Evolutionary conservation across 345 rosid species (phyloP).

Genomic region (Orychophragmus violaceus): DNA sequence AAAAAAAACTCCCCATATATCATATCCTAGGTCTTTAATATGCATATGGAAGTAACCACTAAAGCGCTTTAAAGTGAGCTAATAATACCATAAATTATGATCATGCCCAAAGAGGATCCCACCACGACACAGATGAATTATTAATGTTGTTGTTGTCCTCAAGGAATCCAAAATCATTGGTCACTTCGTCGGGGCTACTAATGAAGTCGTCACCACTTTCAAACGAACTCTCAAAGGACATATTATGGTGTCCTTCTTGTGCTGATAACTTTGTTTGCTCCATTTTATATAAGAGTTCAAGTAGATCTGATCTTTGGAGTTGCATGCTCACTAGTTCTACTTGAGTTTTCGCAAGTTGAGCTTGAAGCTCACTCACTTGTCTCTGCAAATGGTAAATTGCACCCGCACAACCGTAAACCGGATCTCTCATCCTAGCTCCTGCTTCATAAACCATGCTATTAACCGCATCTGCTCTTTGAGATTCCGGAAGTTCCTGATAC

Average conservation of each 20-base stretch:
- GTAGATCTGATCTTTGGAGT: slow-evolving; percentile 59
- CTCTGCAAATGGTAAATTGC: slow-evolving; percentile 79
- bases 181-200: slow-evolving; percentile 36
- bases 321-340: slow-evolving; percentile 67
- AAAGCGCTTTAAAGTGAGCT: slow-evolving; percentile 29
- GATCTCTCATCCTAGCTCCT: slow-evolving; percentile 76
- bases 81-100: slow-evolving; percentile 26
- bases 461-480: slow-evolving; percentile 83
- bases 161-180: slow-evolving; percentile 36
- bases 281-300: slow-evolving; percentile 57
- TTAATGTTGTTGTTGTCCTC: slow-evolving; percentile 31
- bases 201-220: slow-evolving; percentile 35
- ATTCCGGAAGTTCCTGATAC: slow-evolving; percentile 74
- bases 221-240: slow-evolving; percentile 29
- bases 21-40: slow-evolving; percentile 26
- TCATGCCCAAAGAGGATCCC: slow-evolving; percentile 75
- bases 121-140: slow-evolving; percentile 27
- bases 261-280: slow-evolving; percentile 32
- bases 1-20: slow-evolving; percentile 10
- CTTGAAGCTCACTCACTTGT: slow-evolving; percentile 77
- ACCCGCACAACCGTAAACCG: slow-evolving; percentile 90
- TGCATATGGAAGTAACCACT: slow-evolving; percentile 35
- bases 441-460: slow-evolving; percentile 99
- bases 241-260: slow-evolving; percentile 29
- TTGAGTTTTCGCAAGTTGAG: slow-evolving; percentile 71